A percentile compares a stretch with the other conserved stretches of the same genome.
Evolutionary conservation across 805 yeast species (phyloP).

Genomic region (Metschnikowia picachoensis): DNA sequence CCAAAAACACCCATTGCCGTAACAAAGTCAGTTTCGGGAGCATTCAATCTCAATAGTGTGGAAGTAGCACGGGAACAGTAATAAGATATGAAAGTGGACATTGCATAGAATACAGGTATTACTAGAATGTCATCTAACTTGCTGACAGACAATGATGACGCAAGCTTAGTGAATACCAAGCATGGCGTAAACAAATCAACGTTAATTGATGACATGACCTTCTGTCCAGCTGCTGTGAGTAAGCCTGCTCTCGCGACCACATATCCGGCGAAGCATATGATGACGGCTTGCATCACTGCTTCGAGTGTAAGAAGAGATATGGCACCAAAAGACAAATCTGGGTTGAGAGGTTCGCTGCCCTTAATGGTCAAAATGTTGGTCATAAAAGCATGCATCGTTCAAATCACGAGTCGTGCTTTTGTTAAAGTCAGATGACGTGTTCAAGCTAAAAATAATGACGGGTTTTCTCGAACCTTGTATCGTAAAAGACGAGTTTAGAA

Average conservation of each 20-base stretch:
- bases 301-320: constrained; percentile 75
- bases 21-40: constrained; percentile 81
- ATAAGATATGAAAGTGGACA: constrained; percentile 76
- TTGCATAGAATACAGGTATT: constrained; percentile 79
- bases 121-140: constrained; percentile 77
- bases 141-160: constrained; percentile 61
- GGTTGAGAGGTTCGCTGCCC: constrained; percentile 11
- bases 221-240: constrained; percentile 70
- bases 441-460: too few relatives aligned
- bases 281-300: constrained; percentile 86
- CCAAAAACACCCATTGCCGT: constrained; percentile 98
- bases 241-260: constrained; percentile 74
- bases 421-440: too few relatives aligned
- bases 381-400: background rate
- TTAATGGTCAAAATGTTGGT: constrained; percentile 2
- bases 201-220: constrained; percentile 68
- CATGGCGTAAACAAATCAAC: constrained; percentile 95
- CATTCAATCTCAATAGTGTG: constrained; percentile 52
- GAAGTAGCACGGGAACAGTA: constrained; percentile 57
- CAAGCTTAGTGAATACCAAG: constrained; percentile 79
- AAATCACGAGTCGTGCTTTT: background rate
- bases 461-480: too few relatives aligned
- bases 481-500: too few relatives aligned
- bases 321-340: constrained; percentile 35
- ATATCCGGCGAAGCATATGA: constrained; percentile 83